These are phyloP conservation scores for Agrocybe chaxingu DNA, from an alignment of 768 basidiomycete genomes.

Conservation along the genomic window DNA sequence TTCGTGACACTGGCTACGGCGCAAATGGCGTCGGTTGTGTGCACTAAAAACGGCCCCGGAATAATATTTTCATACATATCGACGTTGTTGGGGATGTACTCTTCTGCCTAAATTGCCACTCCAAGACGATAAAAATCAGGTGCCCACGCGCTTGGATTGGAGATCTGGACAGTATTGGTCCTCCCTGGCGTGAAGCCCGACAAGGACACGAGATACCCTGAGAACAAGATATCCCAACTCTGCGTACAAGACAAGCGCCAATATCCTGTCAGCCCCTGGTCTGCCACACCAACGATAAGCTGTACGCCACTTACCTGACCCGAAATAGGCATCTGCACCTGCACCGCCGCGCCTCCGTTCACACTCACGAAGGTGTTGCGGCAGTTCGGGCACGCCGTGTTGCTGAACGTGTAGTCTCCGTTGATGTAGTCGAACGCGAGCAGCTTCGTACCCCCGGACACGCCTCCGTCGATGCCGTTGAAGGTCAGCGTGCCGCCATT, in stretches of 20 bases:
- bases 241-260: constrained; percentile 9
- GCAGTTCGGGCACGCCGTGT: constrained; percentile 47
- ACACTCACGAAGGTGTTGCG: constrained; percentile 44
- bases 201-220: constrained; percentile 38
- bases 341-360: constrained; percentile 39
- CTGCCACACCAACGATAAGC: background rate
- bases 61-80: too few relatives aligned
- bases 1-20: too few relatives aligned
- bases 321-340: constrained; percentile 46
- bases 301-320: constrained; percentile 32
- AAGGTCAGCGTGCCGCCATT: constrained; percentile 42
- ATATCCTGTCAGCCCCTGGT: background rate
- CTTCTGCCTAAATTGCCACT: constrained; percentile 20
- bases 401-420: constrained; percentile 38
- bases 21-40: too few relatives aligned
- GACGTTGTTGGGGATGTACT: too few relatives aligned
- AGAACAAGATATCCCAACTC: constrained; percentile 44
- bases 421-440: constrained; percentile 47
- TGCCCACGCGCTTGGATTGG: constrained; percentile 39
- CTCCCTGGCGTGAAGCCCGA: constrained; percentile 42
- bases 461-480: constrained; percentile 38
- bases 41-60: too few relatives aligned
- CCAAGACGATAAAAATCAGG: constrained; percentile 43
- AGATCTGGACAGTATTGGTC: constrained; percentile 40
- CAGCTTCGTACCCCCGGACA: constrained; percentile 38